These are phyloP conservation scores for Staphylotrichum tortipilum DNA, from an alignment of 495 filamentous ascomycete species.

Conservation along the genomic window DNA sequence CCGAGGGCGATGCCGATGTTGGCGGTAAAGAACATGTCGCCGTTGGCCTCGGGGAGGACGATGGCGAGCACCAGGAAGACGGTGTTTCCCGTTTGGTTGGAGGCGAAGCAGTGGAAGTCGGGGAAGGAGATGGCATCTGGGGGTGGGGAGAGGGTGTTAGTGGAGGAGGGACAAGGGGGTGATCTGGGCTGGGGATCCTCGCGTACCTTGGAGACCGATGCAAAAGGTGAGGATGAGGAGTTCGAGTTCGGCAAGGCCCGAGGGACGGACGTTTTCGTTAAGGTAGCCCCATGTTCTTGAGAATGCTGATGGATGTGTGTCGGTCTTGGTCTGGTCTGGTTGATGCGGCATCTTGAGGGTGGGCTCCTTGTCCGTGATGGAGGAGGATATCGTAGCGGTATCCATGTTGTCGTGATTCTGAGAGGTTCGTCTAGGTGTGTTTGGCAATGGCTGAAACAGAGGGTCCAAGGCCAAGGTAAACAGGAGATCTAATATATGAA, in stretches of 20 bases:
- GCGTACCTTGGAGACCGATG: constrained; percentile 29
- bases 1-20: constrained; percentile 48
- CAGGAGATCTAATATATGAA: background rate
- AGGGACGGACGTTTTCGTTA: constrained; percentile 28
- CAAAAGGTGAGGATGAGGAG: constrained; percentile 39
- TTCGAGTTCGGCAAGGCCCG: constrained; percentile 32
- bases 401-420: too few species aligned
- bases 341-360: background rate
- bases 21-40: constrained; percentile 38
- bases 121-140: constrained; percentile 54
- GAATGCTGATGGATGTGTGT: background rate
- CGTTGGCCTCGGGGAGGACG: constrained; percentile 39
- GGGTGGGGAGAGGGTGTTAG: background rate
- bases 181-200: background rate
- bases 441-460: too few species aligned
- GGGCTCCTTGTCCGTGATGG: too few species aligned
- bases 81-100: constrained; percentile 59
- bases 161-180: background rate
- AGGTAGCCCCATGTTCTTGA: constrained; percentile 30
- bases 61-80: constrained; percentile 49
- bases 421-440: too few species aligned
- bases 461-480: background rate
- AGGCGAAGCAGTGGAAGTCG: constrained; percentile 56
- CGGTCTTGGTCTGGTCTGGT: background rate
- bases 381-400: too few species aligned